A percentile compares a stretch with the other conserved stretches of the same genome.
These are phyloP conservation scores for Bryoerythrophyllum caledonicum DNA, from an alignment of 225 moss, liverwort and hornwort species.

Conservation along the genomic window DNA sequence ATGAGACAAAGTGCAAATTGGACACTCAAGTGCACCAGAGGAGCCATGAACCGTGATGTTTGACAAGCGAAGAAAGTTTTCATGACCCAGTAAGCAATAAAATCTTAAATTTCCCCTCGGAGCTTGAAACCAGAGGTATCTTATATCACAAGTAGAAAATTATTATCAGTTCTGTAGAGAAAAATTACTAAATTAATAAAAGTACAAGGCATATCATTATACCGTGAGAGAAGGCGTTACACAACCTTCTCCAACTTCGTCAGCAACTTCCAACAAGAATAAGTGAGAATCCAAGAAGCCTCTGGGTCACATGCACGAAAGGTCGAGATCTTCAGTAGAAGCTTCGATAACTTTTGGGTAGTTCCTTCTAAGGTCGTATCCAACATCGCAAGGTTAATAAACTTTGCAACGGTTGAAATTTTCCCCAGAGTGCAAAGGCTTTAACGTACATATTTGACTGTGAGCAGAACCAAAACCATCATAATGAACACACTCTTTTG, in stretches of 20 bases:
- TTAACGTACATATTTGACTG: background rate
- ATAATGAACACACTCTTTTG: background rate
- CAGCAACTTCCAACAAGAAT: too few relatives aligned
- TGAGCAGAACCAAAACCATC: background rate
- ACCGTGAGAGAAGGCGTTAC: too few relatives aligned
- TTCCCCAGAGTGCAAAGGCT: background rate
- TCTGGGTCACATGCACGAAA: background rate
- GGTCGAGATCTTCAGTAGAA: background rate
- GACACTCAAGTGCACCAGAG: background rate
- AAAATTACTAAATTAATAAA: background rate
- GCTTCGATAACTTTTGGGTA: background rate
- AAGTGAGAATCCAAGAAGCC: background rate
- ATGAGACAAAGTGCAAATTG: background rate
- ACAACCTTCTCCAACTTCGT: background rate
- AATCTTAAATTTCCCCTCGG: background rate
- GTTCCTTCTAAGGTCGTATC: background rate
- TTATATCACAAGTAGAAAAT: background rate
- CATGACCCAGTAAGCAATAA: background rate
- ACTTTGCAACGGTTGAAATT: background rate
- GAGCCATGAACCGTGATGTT: background rate
- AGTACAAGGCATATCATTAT: background rate
- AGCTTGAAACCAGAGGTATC: background rate
- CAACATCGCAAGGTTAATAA: background rate
- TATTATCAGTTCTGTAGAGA: background rate
- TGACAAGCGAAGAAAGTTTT: background rate